A percentile compares a stretch with the other conserved stretches of the same genome.
phyloP scores from a whole-genome alignment of 352 stramenopile species.

The Globisporangium spiculum region DNA sequence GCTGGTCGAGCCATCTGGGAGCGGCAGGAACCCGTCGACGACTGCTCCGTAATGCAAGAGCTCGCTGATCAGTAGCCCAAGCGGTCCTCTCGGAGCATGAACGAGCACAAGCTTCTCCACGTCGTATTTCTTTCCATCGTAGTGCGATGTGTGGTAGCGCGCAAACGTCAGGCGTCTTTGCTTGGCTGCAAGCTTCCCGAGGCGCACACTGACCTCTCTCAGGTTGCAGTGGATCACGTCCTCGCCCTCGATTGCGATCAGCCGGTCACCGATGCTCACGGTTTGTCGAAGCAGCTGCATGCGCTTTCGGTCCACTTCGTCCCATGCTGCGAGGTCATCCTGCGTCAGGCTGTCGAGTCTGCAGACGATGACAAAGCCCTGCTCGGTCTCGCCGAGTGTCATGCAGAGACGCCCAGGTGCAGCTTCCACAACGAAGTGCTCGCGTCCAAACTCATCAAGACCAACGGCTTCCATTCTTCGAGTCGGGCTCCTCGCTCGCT shows the following conservation, averaged over 20 bases:
- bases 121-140: conserved; percentile 34
- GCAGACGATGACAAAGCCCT: conserved; percentile 43
- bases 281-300: conserved; percentile 31
- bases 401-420: conserved; percentile 51
- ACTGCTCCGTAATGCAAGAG: conserved; percentile 37
- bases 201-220: conserved; percentile 38
- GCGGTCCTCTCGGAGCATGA: conserved; percentile 34
- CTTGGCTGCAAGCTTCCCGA: conserved; percentile 39
- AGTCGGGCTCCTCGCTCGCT: neutral
- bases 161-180: conserved; percentile 47
- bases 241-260: conserved; percentile 47
- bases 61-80: conserved; percentile 50
- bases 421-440: conserved; percentile 45
- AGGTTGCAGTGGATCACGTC: conserved; percentile 44
- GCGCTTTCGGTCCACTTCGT: conserved; percentile 31
- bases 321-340: conserved; percentile 24
- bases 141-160: conserved; percentile 34
- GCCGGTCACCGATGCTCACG: conserved; percentile 43
- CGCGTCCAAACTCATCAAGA: conserved; percentile 45
- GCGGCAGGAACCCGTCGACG: conserved; percentile 44
- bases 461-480: conserved; percentile 23
- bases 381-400: conserved; percentile 46
- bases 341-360: conserved; percentile 28
- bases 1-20: conserved; percentile 36
- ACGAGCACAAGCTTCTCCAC: conserved; percentile 52